phyloP scores from a whole-genome alignment of 2,329 filamentous ascomycete genomes.

The Talaromyces sp. region DNA sequence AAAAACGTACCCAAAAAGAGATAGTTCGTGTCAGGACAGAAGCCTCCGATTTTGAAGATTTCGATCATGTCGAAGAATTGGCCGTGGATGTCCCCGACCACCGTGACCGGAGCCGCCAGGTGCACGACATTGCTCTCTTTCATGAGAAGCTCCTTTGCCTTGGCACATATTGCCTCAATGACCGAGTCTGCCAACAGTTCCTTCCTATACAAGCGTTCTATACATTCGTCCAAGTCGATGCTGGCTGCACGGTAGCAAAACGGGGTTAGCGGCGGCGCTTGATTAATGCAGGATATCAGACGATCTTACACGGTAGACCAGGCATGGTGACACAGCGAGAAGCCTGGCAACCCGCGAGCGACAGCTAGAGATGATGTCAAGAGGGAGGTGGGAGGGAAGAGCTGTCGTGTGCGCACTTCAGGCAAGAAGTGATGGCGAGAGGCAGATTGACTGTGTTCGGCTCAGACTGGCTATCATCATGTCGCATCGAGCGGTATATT shows the following conservation, averaged over 20 bases:
- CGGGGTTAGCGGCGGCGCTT: neutral
- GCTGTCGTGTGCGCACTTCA: constrained; percentile 11
- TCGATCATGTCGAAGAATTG: constrained; percentile 99
- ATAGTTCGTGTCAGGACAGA: constrained; percentile 97
- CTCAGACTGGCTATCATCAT: constrained; percentile 8
- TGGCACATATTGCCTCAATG: constrained; percentile 98
- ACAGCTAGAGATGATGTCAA: neutral
- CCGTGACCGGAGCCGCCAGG: constrained; percentile 88
- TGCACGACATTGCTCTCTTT: constrained; percentile 99
- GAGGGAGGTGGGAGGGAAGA: neutral
- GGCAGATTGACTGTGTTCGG: neutral
- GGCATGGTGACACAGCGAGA: constrained; percentile 31
- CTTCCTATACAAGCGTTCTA: constrained; percentile 92
- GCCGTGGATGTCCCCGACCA: constrained; percentile 96
- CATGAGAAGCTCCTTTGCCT: constrained; percentile 98
- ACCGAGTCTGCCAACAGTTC: constrained; percentile 95
- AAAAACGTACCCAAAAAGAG: constrained; percentile 74
- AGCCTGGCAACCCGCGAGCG: neutral
- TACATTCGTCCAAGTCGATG: constrained; percentile 98
- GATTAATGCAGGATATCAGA: neutral
- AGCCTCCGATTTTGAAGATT: constrained; percentile 97
- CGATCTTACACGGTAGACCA: constrained; percentile 37
- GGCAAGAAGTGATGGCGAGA: constrained; percentile 1
- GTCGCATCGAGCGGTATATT: neutral
- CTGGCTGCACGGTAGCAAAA: constrained; percentile 55